Conservation (phyloP, 2,329 filamentous ascomycete genomes). For the Elsinoe arachidis region DNA sequence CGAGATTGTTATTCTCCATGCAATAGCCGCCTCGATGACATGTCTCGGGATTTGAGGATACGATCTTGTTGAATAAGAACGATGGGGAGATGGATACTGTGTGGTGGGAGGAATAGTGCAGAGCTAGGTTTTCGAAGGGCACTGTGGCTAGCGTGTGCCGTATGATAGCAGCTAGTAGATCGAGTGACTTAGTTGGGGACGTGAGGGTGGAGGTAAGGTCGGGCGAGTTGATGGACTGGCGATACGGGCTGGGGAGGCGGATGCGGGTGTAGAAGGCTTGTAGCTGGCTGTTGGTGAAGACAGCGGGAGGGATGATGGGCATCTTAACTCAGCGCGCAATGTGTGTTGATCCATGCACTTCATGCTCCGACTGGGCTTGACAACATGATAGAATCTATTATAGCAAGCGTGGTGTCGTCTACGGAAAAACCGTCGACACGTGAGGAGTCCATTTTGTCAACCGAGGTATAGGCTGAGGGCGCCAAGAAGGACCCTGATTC, state of each 20-base stretch:
- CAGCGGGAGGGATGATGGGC: neutral
- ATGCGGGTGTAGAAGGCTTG: conserved; percentile 24
- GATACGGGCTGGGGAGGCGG: conserved; percentile 17
- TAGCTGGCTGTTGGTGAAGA: conserved; percentile 18
- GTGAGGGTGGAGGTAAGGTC: neutral
- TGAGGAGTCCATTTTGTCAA: too few species aligned
- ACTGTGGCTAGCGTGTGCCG: conserved; percentile 38
- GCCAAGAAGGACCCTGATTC: too few species aligned
- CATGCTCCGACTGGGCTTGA: too few species aligned
- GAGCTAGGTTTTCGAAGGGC: conserved; percentile 49
- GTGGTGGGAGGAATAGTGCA: conserved; percentile 46
- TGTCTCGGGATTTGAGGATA: conserved; percentile 28
- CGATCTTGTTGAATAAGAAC: conserved; percentile 46
- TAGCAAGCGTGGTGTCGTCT: too few species aligned
- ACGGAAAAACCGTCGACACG: too few species aligned
- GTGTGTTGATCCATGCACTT: too few species aligned
- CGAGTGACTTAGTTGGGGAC: conserved; percentile 15
- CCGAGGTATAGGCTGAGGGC: too few species aligned
- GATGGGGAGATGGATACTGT: conserved; percentile 42
- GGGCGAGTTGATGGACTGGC: conserved; percentile 1
- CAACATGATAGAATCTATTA: too few species aligned
- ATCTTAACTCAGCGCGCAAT: neutral
- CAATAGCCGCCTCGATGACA: conserved; percentile 47
- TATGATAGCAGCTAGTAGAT: conserved; percentile 22
- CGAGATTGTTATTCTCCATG: conserved; percentile 51